These are phyloP conservation scores for Boletus albobrunnescens DNA, from an alignment of 1,284 basidiomycete genomes.

Conservation along the genomic window DNA sequence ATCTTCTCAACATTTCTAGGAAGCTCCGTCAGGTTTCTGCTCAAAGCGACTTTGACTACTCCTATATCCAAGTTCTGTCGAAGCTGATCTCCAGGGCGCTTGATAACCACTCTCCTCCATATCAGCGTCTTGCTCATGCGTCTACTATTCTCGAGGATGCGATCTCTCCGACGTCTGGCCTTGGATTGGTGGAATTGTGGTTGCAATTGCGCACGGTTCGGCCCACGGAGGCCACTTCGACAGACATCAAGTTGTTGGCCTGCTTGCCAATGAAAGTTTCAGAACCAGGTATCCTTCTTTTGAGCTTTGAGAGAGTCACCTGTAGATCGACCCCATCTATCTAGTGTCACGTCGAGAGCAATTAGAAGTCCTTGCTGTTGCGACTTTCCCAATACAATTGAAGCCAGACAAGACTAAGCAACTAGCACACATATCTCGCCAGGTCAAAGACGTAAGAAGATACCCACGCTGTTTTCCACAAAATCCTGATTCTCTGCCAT, in stretches of 20 bases:
- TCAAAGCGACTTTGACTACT: slow-evolving; percentile 43
- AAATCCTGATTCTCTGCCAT: slow-evolving; percentile 8
- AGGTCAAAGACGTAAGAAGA: slow-evolving; percentile 23
- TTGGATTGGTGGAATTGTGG: slow-evolving; percentile 57
- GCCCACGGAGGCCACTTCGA: slow-evolving; percentile 13
- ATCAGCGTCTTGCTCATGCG: slow-evolving; percentile 31
- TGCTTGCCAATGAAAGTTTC: slow-evolving; percentile 2
- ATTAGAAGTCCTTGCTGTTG: slow-evolving; percentile 25
- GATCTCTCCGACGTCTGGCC: slow-evolving; percentile 51
- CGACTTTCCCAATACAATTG: slow-evolving; percentile 21
- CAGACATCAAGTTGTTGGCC: slow-evolving; percentile 20
- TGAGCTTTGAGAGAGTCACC: neutral
- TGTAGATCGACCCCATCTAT: neutral
- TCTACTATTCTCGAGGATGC: slow-evolving; percentile 37
- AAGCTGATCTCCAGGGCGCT: slow-evolving; percentile 42
- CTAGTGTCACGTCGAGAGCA: slow-evolving; percentile 25
- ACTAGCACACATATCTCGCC: slow-evolving; percentile 18
- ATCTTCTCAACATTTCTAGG: slow-evolving; percentile 36
- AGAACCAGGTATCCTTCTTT: slow-evolving; percentile 13
- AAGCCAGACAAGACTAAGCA: slow-evolving; percentile 4
- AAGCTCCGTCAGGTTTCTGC: slow-evolving; percentile 34
- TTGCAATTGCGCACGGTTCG: slow-evolving; percentile 35
- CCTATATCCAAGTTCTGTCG: slow-evolving; percentile 41
- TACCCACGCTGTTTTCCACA: neutral
- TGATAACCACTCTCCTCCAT: slow-evolving; percentile 31